Percentiles rank a stretch among this genome's conserved stretches.
These are phyloP conservation scores for Shiraia sp. DNA, from an alignment of 2,329 filamentous ascomycete species.

Conservation along the genomic window DNA sequence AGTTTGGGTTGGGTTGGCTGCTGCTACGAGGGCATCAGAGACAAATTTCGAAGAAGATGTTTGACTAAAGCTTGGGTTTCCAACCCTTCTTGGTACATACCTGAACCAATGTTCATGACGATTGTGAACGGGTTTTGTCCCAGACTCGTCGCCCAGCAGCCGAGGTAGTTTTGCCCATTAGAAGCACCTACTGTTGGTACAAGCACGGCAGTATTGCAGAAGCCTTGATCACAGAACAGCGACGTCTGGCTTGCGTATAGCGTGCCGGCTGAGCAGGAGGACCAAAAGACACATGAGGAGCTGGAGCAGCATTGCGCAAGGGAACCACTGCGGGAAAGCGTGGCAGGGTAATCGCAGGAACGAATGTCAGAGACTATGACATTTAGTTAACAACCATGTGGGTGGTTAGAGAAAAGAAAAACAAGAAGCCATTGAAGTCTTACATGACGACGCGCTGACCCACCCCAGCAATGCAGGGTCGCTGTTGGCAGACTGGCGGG, in stretches of 20 bases:
- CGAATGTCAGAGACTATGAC: slow-evolving; percentile 20
- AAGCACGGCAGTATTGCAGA: slow-evolving; percentile 29
- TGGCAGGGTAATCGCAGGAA: slow-evolving; percentile 29
- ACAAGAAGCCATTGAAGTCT: no score
- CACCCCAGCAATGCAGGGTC: slow-evolving; percentile 27
- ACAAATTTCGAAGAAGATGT: no score
- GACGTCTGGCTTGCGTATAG: slow-evolving; percentile 22
- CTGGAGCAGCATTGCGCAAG: slow-evolving; percentile 27
- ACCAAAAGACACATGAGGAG: slow-evolving; percentile 24
- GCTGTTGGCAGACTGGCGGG: slow-evolving; percentile 16
- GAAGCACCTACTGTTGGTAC: slow-evolving; percentile 21
- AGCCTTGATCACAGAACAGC: slow-evolving; percentile 26
- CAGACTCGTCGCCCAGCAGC: slow-evolving; percentile 28
- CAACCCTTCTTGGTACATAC: background rate
- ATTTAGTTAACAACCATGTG: background rate
- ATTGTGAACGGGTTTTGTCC: slow-evolving; percentile 12
- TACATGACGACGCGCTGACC: slow-evolving; percentile 23
- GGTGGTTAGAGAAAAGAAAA: background rate
- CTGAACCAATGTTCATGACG: slow-evolving; percentile 1
- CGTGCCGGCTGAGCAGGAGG: slow-evolving; percentile 20
- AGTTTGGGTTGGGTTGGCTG: background rate
- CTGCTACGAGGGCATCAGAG: background rate
- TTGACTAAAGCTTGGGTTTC: background rate
- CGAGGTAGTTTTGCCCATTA: slow-evolving; percentile 19
- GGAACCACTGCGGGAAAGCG: slow-evolving; percentile 20